Percentiles rank a stretch among this genome's conserved stretches.
phyloP scores from a whole-genome alignment of 768 basidiomycete species.

The Chalciporus piperatus region DNA sequence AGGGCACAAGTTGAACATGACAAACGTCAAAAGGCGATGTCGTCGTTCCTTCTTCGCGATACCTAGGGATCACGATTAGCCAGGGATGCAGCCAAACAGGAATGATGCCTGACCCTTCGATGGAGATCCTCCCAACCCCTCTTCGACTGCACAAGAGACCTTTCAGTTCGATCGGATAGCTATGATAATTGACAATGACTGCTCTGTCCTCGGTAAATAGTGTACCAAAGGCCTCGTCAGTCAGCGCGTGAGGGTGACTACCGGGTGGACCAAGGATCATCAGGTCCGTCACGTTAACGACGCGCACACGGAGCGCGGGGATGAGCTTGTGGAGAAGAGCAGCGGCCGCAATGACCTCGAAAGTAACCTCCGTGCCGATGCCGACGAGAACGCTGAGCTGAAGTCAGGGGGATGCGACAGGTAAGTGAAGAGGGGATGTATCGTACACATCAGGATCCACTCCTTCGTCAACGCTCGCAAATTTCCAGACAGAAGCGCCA shows the following conservation, averaged over 20 bases:
- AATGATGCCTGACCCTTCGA: conserved; percentile 43
- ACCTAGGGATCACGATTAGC: conserved; percentile 31
- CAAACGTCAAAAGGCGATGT: conserved; percentile 78
- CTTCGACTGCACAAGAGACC: conserved; percentile 62
- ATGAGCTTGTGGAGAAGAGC: conserved; percentile 67
- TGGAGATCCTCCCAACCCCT: conserved; percentile 45
- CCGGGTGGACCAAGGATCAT: conserved; percentile 75
- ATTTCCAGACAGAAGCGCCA: conserved; percentile 85
- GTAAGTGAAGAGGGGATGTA: no score
- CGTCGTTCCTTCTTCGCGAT: conserved; percentile 73
- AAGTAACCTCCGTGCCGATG: conserved; percentile 84
- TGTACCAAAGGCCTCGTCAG: conserved; percentile 55
- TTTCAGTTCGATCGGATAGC: conserved; percentile 70
- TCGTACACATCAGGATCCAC: conserved; percentile 67
- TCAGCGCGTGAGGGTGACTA: conserved; percentile 73
- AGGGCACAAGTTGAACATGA: conserved; percentile 2
- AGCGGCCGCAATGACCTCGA: conserved; percentile 86
- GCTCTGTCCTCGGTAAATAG: conserved; percentile 71
- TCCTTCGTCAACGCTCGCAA: conserved; percentile 73
- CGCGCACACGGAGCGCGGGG: conserved; percentile 76
- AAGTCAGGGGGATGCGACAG: not conserved
- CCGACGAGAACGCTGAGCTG: conserved; percentile 68
- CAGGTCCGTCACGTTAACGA: conserved; percentile 87
- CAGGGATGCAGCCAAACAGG: not conserved
- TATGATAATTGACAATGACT: conserved; percentile 83